These are phyloP conservation scores for Boechera retrofracta DNA, from an alignment of 345 rosid genomes.

Conservation along the genomic window DNA sequence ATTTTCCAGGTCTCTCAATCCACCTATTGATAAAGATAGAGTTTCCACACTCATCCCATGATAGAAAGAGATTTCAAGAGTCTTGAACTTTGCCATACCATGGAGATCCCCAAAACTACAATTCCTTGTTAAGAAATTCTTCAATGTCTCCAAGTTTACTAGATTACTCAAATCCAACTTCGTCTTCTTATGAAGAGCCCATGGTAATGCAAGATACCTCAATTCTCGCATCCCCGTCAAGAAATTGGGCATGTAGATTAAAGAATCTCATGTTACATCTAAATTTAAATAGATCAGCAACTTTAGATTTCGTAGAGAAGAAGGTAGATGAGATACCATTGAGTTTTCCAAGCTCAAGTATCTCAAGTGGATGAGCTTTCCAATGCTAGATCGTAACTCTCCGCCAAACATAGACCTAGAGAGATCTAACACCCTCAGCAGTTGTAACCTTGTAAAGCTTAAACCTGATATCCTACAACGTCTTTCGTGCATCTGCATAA, in stretches of 20 bases:
- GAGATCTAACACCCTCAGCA: constrained; percentile 29
- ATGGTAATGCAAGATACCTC: background rate
- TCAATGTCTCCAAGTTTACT: constrained; percentile 14
- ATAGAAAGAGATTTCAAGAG: too few species aligned
- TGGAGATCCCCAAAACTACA: constrained; percentile 8
- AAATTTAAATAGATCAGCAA: constrained; percentile 16
- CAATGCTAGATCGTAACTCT: constrained; percentile 34
- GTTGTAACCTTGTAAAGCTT: background rate
- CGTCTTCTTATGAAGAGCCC: too few species aligned
- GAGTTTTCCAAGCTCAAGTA: constrained; percentile 28
- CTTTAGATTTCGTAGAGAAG: constrained; percentile 20
- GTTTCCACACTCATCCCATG: background rate
- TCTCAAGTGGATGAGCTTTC: constrained; percentile 49
- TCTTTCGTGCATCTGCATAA: too few species aligned
- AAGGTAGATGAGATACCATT: constrained; percentile 10
- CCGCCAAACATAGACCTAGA: background rate
- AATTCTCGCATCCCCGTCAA: constrained; percentile 20
- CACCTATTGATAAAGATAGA: constrained; percentile 25
- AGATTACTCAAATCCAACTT: constrained; percentile 26
- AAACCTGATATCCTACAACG: too few species aligned
- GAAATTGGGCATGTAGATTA: background rate
- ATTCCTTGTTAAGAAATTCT: background rate
- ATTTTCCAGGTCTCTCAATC: background rate
- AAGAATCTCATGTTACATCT: accelerated
- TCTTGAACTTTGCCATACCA: background rate